Percentiles rank a stretch among this genome's conserved stretches.
phyloP scores from a whole-genome alignment of 2,329 filamentous ascomycete species.

The Beauveria asiatica region DNA sequence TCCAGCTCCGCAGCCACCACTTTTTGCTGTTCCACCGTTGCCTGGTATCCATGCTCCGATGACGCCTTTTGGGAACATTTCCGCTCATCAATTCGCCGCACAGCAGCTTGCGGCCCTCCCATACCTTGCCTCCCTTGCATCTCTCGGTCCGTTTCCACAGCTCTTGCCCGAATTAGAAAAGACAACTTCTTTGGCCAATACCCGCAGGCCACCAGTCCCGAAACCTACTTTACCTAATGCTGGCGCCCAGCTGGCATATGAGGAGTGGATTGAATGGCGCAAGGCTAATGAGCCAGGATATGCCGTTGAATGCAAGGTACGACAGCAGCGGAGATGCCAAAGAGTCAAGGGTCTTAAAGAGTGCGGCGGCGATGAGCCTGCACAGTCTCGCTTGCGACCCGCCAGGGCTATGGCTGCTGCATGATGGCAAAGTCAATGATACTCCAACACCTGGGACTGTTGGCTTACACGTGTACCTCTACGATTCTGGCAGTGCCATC shows the following conservation, averaged over 20 bases:
- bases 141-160: background rate
- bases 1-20: background rate
- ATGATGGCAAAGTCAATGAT: background rate
- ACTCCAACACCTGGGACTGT: background rate
- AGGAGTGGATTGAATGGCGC: slow-evolving; percentile 40
- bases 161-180: background rate
- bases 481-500: background rate
- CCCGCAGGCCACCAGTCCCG: slow-evolving; percentile 18
- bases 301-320: slow-evolving; percentile 35
- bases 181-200: background rate
- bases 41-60: background rate
- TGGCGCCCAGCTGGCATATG: slow-evolving; percentile 35
- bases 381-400: background rate
- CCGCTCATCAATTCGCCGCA: background rate
- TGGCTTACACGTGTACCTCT: background rate
- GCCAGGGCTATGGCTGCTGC: background rate
- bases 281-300: slow-evolving; percentile 41
- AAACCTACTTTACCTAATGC: slow-evolving; percentile 36
- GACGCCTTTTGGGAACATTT: background rate
- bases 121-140: background rate
- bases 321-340: slow-evolving; percentile 32
- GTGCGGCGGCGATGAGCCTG: background rate
- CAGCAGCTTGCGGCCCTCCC: slow-evolving; percentile 3
- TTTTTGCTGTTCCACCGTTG: background rate
- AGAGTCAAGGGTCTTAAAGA: slow-evolving; percentile 14